Conservation (phyloP, 345 rosid species). For the Xanthoceras sorbifolium region DNA sequence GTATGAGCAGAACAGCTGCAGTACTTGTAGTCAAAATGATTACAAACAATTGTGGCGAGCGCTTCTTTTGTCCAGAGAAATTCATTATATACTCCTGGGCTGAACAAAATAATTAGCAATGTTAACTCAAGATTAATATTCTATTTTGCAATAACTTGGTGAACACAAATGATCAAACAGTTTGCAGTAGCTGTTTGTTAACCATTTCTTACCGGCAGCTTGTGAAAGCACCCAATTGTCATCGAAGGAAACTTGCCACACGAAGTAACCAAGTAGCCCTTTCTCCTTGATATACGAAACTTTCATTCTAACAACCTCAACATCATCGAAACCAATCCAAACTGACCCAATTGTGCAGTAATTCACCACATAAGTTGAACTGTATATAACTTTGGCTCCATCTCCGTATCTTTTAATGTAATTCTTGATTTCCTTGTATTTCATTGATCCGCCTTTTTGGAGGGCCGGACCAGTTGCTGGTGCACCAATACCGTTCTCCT, state of each 20-base stretch:
- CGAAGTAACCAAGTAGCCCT: slow-evolving; percentile 40
- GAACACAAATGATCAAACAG: too few species aligned
- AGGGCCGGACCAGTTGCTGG: slow-evolving; percentile 17
- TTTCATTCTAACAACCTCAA: slow-evolving; percentile 38
- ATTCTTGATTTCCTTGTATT: too few species aligned
- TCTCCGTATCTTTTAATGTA: slow-evolving; percentile 35
- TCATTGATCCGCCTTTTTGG: slow-evolving; percentile 19
- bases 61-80: too few species aligned
- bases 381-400: slow-evolving; percentile 16
- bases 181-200: too few species aligned
- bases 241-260: slow-evolving; percentile 38
- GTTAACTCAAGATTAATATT: too few species aligned
- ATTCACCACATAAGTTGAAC: slow-evolving; percentile 36
- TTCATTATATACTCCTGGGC: too few species aligned
- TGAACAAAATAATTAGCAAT: too few species aligned
- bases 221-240: slow-evolving; percentile 42
- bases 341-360: slow-evolving; percentile 12
- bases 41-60: too few species aligned
- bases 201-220: slow-evolving; percentile 26
- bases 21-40: not conserved
- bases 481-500: not conserved
- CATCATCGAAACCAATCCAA: slow-evolving; percentile 52
- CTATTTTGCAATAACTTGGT: too few species aligned
- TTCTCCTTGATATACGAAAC: slow-evolving; percentile 40
- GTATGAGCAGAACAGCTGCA: not conserved